Percentiles rank a stretch among this genome's conserved stretches.
These are phyloP conservation scores for Trypanosoma conorhini DNA, from an alignment of 208 protist species.

Conservation along the genomic window DNA sequence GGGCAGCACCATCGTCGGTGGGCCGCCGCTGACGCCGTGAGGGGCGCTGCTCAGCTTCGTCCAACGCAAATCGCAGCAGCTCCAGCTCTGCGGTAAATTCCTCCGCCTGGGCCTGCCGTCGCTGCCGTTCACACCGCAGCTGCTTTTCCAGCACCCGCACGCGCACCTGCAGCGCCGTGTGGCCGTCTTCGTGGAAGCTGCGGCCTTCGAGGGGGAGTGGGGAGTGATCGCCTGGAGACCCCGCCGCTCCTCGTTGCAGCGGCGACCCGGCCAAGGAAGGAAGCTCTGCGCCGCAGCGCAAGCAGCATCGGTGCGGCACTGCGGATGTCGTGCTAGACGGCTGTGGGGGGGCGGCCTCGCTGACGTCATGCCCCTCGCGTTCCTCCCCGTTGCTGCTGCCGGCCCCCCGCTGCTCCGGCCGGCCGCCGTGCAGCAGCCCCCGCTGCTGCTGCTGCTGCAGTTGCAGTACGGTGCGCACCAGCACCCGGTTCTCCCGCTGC, in stretches of 20 bases:
- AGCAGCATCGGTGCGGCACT: background rate
- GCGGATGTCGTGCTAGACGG: background rate
- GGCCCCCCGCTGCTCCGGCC: background rate
- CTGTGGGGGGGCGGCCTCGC: background rate
- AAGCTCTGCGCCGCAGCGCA: background rate
- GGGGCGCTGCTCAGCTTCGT: slow-evolving; percentile 17
- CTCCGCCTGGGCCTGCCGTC: slow-evolving; percentile 30
- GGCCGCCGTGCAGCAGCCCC: background rate
- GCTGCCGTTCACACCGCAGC: slow-evolving; percentile 38
- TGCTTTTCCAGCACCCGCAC: slow-evolving; percentile 47
- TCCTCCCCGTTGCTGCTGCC: background rate
- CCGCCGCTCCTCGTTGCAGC: background rate
- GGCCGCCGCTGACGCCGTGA: background rate
- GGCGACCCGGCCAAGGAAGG: background rate
- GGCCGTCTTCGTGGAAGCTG: background rate
- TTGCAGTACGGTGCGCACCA: slow-evolving; percentile 44
- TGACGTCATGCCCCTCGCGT: background rate
- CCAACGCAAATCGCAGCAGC: slow-evolving; percentile 28
- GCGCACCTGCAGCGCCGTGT: slow-evolving; percentile 34
- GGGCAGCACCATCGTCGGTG: background rate
- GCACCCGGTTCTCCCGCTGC: slow-evolving; percentile 48
- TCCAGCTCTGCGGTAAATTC: slow-evolving; percentile 39
- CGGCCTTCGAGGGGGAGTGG: background rate
- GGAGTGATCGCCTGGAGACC: background rate
- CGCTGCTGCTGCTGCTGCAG: slow-evolving; percentile 26